These are phyloP conservation scores for Lentinula novae-zelandiae DNA, from an alignment of 1,284 basidiomycete genomes.

Conservation along the genomic window DNA sequence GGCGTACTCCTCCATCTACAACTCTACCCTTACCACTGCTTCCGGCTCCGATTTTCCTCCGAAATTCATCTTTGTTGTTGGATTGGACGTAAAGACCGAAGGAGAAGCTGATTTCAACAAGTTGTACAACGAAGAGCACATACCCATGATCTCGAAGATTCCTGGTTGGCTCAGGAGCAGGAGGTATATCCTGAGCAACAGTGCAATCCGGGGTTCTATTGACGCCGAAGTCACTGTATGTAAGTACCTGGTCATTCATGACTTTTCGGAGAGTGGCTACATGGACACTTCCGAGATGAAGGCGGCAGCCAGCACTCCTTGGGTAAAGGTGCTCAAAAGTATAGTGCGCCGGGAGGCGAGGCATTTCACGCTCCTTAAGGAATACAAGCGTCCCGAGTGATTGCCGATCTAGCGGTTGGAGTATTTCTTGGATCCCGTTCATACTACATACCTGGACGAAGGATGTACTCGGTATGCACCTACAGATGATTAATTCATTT, in stretches of 20 bases:
- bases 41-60: constrained; percentile 5
- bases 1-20: constrained; percentile 7
- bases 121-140: constrained; percentile 13
- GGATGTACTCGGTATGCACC: too few relatives aligned
- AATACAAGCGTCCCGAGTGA: constrained; percentile 9
- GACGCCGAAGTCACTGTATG: constrained; percentile 2
- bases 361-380: constrained; percentile 4
- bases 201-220: constrained; percentile 1
- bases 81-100: constrained; percentile 9
- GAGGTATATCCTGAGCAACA: constrained; percentile 8
- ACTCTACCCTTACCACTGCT: background rate
- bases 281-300: constrained; percentile 10
- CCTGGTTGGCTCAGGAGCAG: constrained; percentile 10
- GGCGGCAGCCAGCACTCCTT: constrained; percentile 7
- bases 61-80: constrained; percentile 1
- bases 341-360: constrained; percentile 4
- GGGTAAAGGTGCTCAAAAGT: constrained; percentile 4
- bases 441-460: too few relatives aligned
- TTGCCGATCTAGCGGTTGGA: background rate
- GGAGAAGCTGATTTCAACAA: constrained; percentile 14
- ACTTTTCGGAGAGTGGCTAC: constrained; percentile 9
- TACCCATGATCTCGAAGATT: constrained; percentile 8
- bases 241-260: constrained; percentile 14
- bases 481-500: too few relatives aligned
- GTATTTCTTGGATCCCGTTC: too few relatives aligned